Conservation (phyloP, 2,329 filamentous ascomycete species). For the Didymella keratinophila region DNA sequence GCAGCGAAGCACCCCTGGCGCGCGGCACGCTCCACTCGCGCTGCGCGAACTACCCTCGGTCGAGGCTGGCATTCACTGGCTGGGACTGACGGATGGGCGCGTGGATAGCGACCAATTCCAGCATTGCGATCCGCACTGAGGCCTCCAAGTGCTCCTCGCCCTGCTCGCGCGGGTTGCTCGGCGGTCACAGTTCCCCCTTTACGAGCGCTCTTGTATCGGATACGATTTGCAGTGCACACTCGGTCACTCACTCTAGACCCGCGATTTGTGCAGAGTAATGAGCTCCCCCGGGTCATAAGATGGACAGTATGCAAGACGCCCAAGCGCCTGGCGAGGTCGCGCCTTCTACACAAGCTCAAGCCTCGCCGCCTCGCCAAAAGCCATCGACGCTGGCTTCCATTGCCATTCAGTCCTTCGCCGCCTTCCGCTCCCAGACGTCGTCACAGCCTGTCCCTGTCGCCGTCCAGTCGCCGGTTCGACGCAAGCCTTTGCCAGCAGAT, state of each 20-base stretch:
- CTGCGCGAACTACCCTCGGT: constrained; percentile 34
- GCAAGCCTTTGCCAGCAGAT: constrained; percentile 63
- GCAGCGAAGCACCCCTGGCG: constrained; percentile 32
- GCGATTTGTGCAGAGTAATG: constrained; percentile 50
- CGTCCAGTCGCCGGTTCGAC: constrained; percentile 55
- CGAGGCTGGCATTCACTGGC: constrained; percentile 11
- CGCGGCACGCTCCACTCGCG: constrained; percentile 34
- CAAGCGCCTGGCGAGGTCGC: constrained; percentile 36
- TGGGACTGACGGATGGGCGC: constrained; percentile 26
- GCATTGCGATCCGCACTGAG: constrained; percentile 37
- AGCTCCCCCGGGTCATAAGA: constrained; percentile 33
- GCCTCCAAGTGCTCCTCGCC: constrained; percentile 33
- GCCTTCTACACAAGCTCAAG: constrained; percentile 29
- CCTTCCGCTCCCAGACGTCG: constrained; percentile 54
- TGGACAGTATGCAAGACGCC: constrained; percentile 45
- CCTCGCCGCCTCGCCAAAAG: constrained; percentile 43
- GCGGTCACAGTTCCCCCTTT: constrained; percentile 42
- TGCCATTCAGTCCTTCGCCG: constrained; percentile 54
- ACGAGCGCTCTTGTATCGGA: constrained; percentile 31
- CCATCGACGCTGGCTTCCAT: constrained; percentile 51
- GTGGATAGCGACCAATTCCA: constrained; percentile 41
- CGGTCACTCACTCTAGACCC: constrained; percentile 28
- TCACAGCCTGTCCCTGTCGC: constrained; percentile 50
- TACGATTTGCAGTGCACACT: constrained; percentile 31
- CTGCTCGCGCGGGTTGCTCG: constrained; percentile 35